Conservation (phyloP, 2,329 filamentous ascomycete species). For the Claviceps citrina region DNA sequence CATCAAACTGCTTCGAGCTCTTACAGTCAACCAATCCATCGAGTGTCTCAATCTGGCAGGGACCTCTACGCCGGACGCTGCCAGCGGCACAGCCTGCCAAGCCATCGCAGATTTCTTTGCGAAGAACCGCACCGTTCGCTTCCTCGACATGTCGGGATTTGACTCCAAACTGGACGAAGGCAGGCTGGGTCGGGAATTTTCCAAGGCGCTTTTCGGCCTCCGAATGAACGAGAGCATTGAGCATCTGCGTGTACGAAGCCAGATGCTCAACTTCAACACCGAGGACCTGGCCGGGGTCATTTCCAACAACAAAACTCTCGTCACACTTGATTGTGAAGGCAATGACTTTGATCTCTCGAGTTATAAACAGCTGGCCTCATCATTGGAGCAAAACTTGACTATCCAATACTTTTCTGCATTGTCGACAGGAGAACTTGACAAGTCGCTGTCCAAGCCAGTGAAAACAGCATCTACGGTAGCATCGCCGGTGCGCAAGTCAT, state of each 20-base stretch:
- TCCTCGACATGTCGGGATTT: slow-evolving; percentile 41
- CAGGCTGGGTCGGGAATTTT: slow-evolving; percentile 38
- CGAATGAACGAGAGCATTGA: slow-evolving; percentile 27
- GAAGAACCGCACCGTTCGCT: slow-evolving; percentile 35
- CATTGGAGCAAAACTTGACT: slow-evolving; percentile 25
- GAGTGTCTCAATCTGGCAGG: slow-evolving; percentile 38
- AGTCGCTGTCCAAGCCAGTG: slow-evolving; percentile 20
- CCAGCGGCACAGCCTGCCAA: slow-evolving; percentile 30
- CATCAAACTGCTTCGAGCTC: slow-evolving; percentile 32
- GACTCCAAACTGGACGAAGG: slow-evolving; percentile 42
- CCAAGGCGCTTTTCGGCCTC: slow-evolving; percentile 32
- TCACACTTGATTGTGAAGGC: slow-evolving; percentile 38
- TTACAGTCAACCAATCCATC: slow-evolving; percentile 35
- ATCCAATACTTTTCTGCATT: slow-evolving; percentile 31
- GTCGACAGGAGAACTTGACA: slow-evolving; percentile 21
- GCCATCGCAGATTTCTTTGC: slow-evolving; percentile 35
- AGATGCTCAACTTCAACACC: slow-evolving; percentile 38
- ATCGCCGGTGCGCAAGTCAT: slow-evolving; percentile 17
- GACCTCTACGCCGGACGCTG: slow-evolving; percentile 32
- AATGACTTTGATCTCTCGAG: slow-evolving; percentile 40
- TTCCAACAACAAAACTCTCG: slow-evolving; percentile 30
- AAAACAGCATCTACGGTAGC: slow-evolving; percentile 15
- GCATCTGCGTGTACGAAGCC: slow-evolving; percentile 40
- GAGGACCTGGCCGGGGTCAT: slow-evolving; percentile 37
- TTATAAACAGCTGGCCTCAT: slow-evolving; percentile 30